These are phyloP conservation scores for Parietichytrium sp. DNA, from an alignment of 108 stramenopile genomes.

Conservation along the genomic window DNA sequence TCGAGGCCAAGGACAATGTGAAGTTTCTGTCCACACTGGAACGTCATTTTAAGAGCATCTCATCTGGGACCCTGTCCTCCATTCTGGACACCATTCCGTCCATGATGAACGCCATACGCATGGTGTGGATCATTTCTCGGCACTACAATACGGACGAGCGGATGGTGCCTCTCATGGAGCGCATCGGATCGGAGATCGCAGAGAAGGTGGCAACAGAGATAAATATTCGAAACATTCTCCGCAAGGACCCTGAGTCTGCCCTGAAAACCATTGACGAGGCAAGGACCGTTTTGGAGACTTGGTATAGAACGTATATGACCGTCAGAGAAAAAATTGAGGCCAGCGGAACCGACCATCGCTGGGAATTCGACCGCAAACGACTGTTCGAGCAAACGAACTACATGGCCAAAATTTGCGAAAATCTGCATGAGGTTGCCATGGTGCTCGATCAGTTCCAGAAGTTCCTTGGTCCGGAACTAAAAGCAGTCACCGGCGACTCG, in stretches of 20 bases:
- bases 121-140: slow-evolving; percentile 73
- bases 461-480: slow-evolving; percentile 70
- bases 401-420: slow-evolving; percentile 64
- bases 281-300: slow-evolving; percentile 57
- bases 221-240: slow-evolving; percentile 54
- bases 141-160: slow-evolving; percentile 70
- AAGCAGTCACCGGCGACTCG: slow-evolving; percentile 65
- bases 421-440: slow-evolving; percentile 59
- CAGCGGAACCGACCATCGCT: slow-evolving; percentile 62
- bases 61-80: slow-evolving; percentile 55
- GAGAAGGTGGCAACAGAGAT: slow-evolving; percentile 56
- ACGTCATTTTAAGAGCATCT: slow-evolving; percentile 69
- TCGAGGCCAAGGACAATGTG: slow-evolving; percentile 71
- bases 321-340: slow-evolving; percentile 65
- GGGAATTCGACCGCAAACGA: slow-evolving; percentile 67
- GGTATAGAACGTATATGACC: slow-evolving; percentile 62
- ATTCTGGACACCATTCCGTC: slow-evolving; percentile 65
- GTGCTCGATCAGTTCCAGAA: slow-evolving; percentile 65
- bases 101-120: slow-evolving; percentile 65
- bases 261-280: slow-evolving; percentile 53
- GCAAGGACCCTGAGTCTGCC: slow-evolving; percentile 45
- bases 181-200: slow-evolving; percentile 52
- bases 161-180: slow-evolving; percentile 53
- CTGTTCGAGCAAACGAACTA: slow-evolving; percentile 68
- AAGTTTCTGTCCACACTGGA: slow-evolving; percentile 71